phyloP scores from a whole-genome alignment of 208 protist genomes.

The Leishmania tropica region DNA sequence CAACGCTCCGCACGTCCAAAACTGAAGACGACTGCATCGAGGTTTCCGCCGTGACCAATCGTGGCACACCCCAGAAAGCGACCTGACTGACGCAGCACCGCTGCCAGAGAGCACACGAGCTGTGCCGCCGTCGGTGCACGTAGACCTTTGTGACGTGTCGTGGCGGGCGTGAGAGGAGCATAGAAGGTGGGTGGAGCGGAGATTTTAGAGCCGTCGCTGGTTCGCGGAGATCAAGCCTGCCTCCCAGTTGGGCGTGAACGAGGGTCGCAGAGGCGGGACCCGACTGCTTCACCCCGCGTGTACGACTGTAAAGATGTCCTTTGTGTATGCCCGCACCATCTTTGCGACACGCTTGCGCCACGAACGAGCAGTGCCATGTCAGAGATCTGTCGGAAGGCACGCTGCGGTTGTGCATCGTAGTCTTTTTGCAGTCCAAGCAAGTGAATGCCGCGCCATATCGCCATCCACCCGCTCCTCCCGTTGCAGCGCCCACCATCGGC shows the following conservation, averaged over 20 bases:
- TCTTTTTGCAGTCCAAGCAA: not conserved
- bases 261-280: not conserved
- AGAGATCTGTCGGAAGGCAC: not conserved
- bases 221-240: not conserved
- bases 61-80: too few species aligned
- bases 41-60: too few species aligned
- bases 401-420: not conserved
- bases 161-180: not conserved
- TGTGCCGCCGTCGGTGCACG: not conserved
- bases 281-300: too few species aligned
- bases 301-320: not conserved
- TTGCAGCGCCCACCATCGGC: not conserved
- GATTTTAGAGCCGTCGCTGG: not conserved
- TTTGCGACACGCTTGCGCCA: not conserved
- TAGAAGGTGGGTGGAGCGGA: too few species aligned
- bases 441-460: not conserved
- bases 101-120: too few species aligned
- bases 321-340: not conserved
- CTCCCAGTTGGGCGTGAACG: not conserved
- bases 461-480: not conserved
- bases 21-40: conserved; percentile 18
- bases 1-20: conserved; percentile 16
- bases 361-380: too few species aligned
- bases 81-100: not conserved
- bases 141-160: not conserved